Evolutionary conservation across 2,329 filamentous ascomycete genomes (phyloP).

Genomic region (Colletotrichum gigasporum): DNA sequence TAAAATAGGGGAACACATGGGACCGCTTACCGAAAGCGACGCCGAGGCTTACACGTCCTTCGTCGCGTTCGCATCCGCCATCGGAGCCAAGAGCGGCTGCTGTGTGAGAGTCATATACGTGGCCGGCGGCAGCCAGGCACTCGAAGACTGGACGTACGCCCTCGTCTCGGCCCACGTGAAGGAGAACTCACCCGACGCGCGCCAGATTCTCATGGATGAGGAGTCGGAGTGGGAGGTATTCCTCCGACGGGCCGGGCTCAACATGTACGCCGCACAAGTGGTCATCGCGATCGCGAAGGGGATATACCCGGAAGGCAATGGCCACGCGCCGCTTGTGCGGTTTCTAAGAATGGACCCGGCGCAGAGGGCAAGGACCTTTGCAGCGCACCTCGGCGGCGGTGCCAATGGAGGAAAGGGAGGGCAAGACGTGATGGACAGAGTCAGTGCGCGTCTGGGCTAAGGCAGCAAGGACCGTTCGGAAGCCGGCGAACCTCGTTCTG

Average conservation of each 20-base stretch:
- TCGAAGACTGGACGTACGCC: constrained; percentile 65
- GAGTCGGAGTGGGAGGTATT: constrained; percentile 53
- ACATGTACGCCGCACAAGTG: constrained; percentile 47
- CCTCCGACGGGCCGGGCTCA: constrained; percentile 46
- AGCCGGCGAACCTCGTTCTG: constrained; percentile 16
- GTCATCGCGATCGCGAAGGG: constrained; percentile 39
- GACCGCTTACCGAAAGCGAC: constrained; percentile 51
- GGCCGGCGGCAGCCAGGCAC: constrained; percentile 57
- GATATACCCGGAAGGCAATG: constrained; percentile 30
- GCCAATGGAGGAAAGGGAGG: background rate
- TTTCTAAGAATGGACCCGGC: constrained; percentile 42
- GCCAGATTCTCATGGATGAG: constrained; percentile 45
- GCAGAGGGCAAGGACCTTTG: constrained; percentile 38
- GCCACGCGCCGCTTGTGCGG: constrained; percentile 38
- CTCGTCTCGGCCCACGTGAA: constrained; percentile 57
- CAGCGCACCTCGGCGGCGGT: constrained; percentile 37
- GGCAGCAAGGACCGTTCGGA: background rate
- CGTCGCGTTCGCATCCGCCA: constrained; percentile 54
- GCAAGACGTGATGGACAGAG: constrained; percentile 2
- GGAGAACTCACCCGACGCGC: constrained; percentile 35
- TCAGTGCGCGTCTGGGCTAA: constrained; percentile 19
- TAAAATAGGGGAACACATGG: constrained; percentile 49
- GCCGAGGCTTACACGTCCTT: constrained; percentile 58
- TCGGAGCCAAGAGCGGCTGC: constrained; percentile 40
- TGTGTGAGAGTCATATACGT: constrained; percentile 55